phyloP scores from a whole-genome alignment of 2,329 filamentous ascomycete species.

The Aspergillus amoenus region DNA sequence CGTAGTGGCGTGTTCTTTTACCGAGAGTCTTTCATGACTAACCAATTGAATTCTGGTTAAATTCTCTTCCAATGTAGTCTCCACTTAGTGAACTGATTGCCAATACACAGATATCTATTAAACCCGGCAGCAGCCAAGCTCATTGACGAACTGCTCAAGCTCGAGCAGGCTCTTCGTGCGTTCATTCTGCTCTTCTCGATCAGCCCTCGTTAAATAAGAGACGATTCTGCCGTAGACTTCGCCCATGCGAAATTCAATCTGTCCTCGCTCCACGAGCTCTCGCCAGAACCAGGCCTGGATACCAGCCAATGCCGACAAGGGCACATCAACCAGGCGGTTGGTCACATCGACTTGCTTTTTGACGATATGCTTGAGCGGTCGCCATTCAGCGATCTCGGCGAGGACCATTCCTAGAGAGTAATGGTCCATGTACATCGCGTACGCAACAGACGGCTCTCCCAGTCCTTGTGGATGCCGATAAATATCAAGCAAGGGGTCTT shows the following conservation, averaged over 20 bases:
- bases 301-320: background rate
- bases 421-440: background rate
- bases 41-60: too few relatives aligned
- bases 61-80: too few relatives aligned
- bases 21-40: too few relatives aligned
- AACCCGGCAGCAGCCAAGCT: background rate
- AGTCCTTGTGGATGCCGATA: background rate
- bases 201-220: background rate
- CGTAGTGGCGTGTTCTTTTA: too few relatives aligned
- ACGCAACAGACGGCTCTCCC: background rate
- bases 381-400: background rate
- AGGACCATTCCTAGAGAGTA: background rate
- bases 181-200: background rate
- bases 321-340: background rate
- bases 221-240: background rate
- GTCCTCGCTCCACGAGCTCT: background rate
- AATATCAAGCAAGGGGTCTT: background rate
- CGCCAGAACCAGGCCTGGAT: background rate
- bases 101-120: background rate
- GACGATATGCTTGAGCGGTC: background rate
- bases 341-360: background rate
- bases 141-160: background rate
- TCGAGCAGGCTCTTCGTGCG: background rate
- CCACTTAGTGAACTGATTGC: too few relatives aligned
- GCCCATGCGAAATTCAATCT: slow-evolving; percentile 1